Percentiles rank a stretch among this genome's conserved stretches.
Evolutionary conservation across 1,139 yeast species (phyloP).

Genomic region (Yamadazyma trypodendri): DNA sequence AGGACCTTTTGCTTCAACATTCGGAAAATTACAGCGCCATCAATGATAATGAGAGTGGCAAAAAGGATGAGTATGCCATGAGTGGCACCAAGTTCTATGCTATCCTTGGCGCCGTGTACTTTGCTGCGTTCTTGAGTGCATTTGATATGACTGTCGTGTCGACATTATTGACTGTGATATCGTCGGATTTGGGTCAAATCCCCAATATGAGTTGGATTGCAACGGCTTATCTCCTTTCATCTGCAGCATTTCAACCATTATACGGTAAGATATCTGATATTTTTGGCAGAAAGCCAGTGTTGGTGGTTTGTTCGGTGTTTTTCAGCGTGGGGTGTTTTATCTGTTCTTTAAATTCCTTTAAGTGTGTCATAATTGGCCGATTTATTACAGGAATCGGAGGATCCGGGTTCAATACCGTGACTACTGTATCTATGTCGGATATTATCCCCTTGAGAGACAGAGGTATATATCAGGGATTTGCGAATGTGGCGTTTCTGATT

Average conservation of each 20-base stretch:
- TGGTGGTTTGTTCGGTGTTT: conserved; percentile 33
- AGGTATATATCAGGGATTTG: conserved; percentile 53
- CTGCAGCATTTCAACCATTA: conserved; percentile 60
- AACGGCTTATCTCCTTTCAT: conserved; percentile 40
- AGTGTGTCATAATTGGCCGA: conserved; percentile 56
- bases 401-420: conserved; percentile 50
- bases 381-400: conserved; percentile 60
- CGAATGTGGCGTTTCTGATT: conserved; percentile 47
- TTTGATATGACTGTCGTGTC: conserved; percentile 47
- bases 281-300: conserved; percentile 64
- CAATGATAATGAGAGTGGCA: conserved; percentile 6
- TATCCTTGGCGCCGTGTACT: conserved; percentile 35
- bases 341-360: conserved; percentile 39
- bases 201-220: conserved; percentile 49
- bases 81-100: conserved; percentile 30
- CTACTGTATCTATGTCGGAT: conserved; percentile 54
- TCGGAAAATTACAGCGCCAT: conserved; percentile 16
- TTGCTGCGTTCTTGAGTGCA: conserved; percentile 44
- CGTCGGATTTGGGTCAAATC: conserved; percentile 42
- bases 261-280: conserved; percentile 86
- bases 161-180: conserved; percentile 41
- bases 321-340: conserved; percentile 43
- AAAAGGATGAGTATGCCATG: conserved; percentile 30
- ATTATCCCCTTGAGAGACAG: conserved; percentile 52
- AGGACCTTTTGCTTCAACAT: conserved; percentile 23